Base-by-base conservation (phyloP, 192 early-diverging fungal genomes). In the Pilobolus umbonatus region DNA sequence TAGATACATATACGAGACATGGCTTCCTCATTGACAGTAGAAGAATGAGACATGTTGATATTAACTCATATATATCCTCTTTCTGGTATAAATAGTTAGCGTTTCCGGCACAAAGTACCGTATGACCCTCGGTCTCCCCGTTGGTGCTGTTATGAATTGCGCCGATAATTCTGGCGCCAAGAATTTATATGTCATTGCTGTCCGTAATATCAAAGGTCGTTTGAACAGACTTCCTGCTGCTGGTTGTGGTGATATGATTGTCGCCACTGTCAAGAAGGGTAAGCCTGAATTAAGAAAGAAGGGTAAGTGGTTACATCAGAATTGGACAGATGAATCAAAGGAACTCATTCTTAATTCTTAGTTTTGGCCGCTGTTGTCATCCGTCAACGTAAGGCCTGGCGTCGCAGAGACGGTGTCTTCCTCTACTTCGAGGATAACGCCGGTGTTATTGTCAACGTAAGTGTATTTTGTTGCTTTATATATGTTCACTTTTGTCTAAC, bases 131-230 rank as follows among this genome's bases (percentile, higher is more conserved):
- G 98, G 92, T 93, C 87, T 99, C 57, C 81, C 81, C 29, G 80
- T 82, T 48, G 78, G 81, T 80, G 98, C 98, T 51, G 92, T 98
- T 65, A 97, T 98, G 88, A 99, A 99, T 86, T 98, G 96, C 76
- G 98, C 98, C 59, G 98, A 99, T 80, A 99, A 99, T 93, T 98
- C 95, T 78, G 98, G 98, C 49, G 98, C 98, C 75, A 99, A 99
- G 90, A 99, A 99, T 90, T 84, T 99, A 65, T 96, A 98, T 88
- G 86, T 99, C 69, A 96, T 99, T 71, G 87, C 95, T 69, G 98
- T 99, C 74, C 85, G 85, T 70, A 91, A 93, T 57, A 91, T 98
- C 71, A 87, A 92, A 79, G 93, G 88, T 65, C 89, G 95, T 75
- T 82, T 99, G 32, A 96, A 94, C 88, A 85, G 94, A 77, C 85